phyloP scores from a whole-genome alignment of 73 alveolate species.

The Symbiodinium pilosum region DNA sequence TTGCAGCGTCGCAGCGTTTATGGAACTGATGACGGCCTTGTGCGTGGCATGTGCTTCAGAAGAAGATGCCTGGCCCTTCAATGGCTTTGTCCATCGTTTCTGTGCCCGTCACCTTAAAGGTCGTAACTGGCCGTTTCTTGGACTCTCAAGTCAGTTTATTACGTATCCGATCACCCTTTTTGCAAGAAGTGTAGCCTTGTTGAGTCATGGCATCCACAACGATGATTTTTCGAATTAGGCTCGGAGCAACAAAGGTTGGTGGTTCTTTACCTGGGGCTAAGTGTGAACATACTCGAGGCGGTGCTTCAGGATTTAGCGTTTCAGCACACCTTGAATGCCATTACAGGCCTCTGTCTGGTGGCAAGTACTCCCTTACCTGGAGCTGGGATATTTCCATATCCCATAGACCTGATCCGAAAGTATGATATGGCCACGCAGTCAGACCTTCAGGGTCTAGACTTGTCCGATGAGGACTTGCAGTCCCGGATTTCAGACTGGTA shows the following conservation, averaged over 20 bases:
- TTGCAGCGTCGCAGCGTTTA: background rate
- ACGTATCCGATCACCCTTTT: background rate
- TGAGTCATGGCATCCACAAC: background rate
- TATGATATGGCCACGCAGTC: background rate
- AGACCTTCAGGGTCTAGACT: constrained; percentile 5
- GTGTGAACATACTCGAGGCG: background rate
- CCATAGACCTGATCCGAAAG: background rate
- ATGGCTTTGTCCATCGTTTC: background rate
- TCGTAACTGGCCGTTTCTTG: too few relatives aligned
- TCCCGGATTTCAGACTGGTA: constrained; percentile 20
- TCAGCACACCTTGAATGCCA: background rate
- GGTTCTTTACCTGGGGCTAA: background rate
- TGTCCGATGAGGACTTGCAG: background rate
- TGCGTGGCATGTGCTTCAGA: constrained; percentile 8
- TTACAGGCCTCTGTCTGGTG: background rate
- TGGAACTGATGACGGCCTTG: background rate
- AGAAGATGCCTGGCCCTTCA: constrained; percentile 25
- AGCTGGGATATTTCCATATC: background rate
- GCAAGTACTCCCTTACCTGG: constrained; percentile 1
- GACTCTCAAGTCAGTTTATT: too few relatives aligned
- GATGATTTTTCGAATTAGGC: background rate
- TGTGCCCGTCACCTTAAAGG: too few relatives aligned
- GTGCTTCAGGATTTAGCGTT: background rate
- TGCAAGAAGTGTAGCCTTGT: background rate
- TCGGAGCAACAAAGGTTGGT: background rate